Conservation (phyloP, 2,329 filamentous ascomycete genomes). For the Bisporella sp. region DNA sequence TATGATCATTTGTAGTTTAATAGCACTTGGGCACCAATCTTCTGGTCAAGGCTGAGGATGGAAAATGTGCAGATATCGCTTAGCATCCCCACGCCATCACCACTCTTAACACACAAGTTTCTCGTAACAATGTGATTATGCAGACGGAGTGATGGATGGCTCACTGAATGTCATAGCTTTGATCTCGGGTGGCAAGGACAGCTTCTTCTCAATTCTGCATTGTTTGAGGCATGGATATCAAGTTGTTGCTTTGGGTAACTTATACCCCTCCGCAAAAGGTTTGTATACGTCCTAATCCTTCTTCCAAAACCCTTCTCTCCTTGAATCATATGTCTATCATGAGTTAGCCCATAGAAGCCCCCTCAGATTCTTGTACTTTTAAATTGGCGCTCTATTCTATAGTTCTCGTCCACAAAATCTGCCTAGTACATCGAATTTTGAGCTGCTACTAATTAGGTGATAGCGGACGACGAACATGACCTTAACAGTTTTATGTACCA, state of each 20-base stretch:
- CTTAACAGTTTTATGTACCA: slow-evolving; percentile 99
- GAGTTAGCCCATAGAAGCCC: not conserved
- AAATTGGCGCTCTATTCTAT: not conserved
- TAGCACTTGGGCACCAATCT: too few species aligned
- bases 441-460: slow-evolving; percentile 1
- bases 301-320: not conserved
- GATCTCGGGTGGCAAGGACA: slow-evolving; percentile 95
- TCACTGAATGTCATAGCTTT: slow-evolving; percentile 76
- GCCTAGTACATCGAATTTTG: too few species aligned
- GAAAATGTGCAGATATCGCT: too few species aligned
- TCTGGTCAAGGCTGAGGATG: too few species aligned
- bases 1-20: too few species aligned
- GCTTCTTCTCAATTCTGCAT: slow-evolving; percentile 87
- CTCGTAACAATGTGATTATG: not conserved
- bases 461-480: slow-evolving; percentile 48
- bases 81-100: too few species aligned
- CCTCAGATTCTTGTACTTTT: not conserved
- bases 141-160: slow-evolving; percentile 32
- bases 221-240: slow-evolving; percentile 80
- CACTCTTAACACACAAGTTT: not conserved
- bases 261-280: slow-evolving; percentile 49
- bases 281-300: too few species aligned
- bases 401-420: too few species aligned
- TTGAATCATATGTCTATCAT: not conserved
- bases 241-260: slow-evolving; percentile 82